Base-by-base conservation (phyloP, 768 basidiomycete species). In the Udeniomyces megalosporus region DNA sequence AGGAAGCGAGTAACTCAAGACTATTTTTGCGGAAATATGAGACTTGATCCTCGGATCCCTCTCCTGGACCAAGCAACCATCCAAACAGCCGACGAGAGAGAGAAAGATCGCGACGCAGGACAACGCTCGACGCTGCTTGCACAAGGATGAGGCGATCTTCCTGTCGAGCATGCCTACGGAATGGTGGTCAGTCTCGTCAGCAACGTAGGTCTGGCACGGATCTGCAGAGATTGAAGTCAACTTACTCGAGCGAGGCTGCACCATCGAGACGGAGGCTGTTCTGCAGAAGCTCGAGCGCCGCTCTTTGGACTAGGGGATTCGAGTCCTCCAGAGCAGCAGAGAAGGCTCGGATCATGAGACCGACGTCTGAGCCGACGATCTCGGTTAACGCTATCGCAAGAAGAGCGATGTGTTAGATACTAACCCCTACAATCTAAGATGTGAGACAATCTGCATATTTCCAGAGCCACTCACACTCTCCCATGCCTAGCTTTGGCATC, bases 301-400 rank as follows among this genome's bases (percentile, higher is more conserved):
- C 82, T 62, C 95, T 76, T 65, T 90, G 82, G 22, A 97, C 95
- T 26, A 99, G 80, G 20, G 92, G 77, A 68, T 93, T 90, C 66
- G 89, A 85, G 68, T 97, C 95, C 71, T 90, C 88, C n/a, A 99
- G 76, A 0, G 86, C 86, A 7, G 89, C 82, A 2, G 90, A 79
- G 64, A 96, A 88, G 0, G 88, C 93, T 50, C 95, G 81, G 60
- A 97, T 85, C 85, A 97, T 88, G 54, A 97, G 77, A 2, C 93
- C 95, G 52, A 89, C 81, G 69, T 95, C 90, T 51, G 81, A 80
- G 3, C 90, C 91, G 12, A 90, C 80, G 32, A 88, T 82, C 4
- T 77, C 66, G 38, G 61, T 48, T 52, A 61, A 8, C 17, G 8
- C 38, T 42, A 42, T 42, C 10, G 38, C 38, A 42, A 42, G 10